Evolutionary conservation across 2,329 filamentous ascomycete genomes (phyloP), one percentile per base, ranked within the genome.

Genomic region (Epichloe uncinata): DNA sequence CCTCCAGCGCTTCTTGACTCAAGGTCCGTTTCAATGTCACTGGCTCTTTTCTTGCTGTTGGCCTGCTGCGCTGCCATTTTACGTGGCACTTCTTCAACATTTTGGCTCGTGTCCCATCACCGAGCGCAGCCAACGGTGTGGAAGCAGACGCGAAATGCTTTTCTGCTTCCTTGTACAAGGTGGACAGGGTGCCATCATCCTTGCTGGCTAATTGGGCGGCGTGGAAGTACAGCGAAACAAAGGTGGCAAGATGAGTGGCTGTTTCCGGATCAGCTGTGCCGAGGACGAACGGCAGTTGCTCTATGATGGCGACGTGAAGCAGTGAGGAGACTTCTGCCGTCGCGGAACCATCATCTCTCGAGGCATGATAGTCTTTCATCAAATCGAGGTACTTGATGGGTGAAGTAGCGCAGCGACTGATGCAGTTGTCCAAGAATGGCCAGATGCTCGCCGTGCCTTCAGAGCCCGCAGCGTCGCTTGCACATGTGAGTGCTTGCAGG

Each of bases 301-400:
- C 90, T 3, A 78, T 69, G 18, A 95, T 71, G 0, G 82, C 77
- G 56, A 87, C 74, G 11, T 81, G 71, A 3, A 95, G 59, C 16
- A 88, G 73, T 56, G 85, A 88, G 9, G 60, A 44, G 56, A 57
- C 20, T 42, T 56, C n/a, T 9, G 48, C 47, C 4, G 56, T 47
- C 2, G 50, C 40, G 2, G 61, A 54, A n/a, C 66, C 56, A 40
- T 62, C 55, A 42, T 58, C 58, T 12, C 61, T 60, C 3, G 57
- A 56, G 4, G 60, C 45, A 35, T 63, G 64, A n/a, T n/a, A n/a
- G 40, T 79, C 73, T 49, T 81, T 74, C 26, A 87, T 65, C 59
- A 81, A 71, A 53, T 93, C 85, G 30, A 93, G 79, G 59, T 95
- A 91, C 61, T 88, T 94, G 60, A 94, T 83, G 0, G 88, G 85